Evolutionary conservation across 2,329 filamentous ascomycete genomes (phyloP), one percentile per base, ranked within the genome.

Genomic region (Epichloe sp.): DNA sequence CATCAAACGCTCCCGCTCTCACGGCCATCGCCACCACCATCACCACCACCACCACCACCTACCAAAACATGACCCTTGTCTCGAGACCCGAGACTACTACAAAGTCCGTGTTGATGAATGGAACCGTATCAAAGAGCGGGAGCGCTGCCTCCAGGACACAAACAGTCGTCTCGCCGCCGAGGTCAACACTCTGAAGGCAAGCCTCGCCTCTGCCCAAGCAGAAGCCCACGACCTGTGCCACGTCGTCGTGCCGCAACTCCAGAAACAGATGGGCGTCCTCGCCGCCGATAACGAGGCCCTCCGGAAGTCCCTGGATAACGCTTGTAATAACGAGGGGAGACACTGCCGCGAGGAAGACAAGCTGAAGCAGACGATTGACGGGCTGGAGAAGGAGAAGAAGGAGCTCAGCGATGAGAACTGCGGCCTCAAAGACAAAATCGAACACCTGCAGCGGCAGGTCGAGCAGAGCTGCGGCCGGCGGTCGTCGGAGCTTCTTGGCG

Each of bases 1-100:
- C 43, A 55, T 71, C 61, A 70, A 69, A 57, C 65, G 67, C 50
- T 68, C 68, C 17, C 63, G 62, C 51, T 69, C 68, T 3, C 63
- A 68, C 19, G 51, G 54, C 44, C 59, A 66, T 40, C 58, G 63
- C 44, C 60, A 63, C 49, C 59, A 57, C 43, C 63, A 62, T 44
- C 59, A 66, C 40, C 58, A 63, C 40, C 60, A 26, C 2, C 23
- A 62, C 51, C 59, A 57, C 42, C 63, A 62, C 57, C 51, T 68
- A 66, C 4, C 64, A 67, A 10, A 31, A 10, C 34, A 37, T 2
- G 44, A 46, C 47, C 57, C 62, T 52, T 61, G 59, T 52, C 51
- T 56, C 49, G 59, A 63, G 2, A 34, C 26, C 53, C 58, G 61
- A 54, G 65, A 69, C 49, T 65, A 65, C 54, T 65, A 64, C 54